phyloP scores from a whole-genome alignment of 2,329 filamentous ascomycete species.

The Colletotrichum karsti region DNA sequence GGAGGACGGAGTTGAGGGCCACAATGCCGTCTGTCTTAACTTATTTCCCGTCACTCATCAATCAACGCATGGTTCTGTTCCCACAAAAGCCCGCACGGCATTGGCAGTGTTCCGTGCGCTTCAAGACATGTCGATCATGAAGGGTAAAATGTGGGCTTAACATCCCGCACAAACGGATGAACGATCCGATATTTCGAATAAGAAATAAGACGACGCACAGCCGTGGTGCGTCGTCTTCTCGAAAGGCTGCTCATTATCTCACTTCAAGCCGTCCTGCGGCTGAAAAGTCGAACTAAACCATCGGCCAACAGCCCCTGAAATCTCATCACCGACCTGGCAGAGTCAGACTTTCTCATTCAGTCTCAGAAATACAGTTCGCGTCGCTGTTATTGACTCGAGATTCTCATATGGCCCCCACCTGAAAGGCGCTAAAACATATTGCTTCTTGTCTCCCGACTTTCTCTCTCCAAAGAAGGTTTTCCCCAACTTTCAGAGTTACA shows the following conservation, averaged over 20 bases:
- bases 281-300: not conserved
- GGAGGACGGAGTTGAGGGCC: not conserved
- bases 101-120: not conserved
- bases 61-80: not conserved
- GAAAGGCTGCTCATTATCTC: not conserved
- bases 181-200: not conserved
- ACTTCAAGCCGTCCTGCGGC: not conserved
- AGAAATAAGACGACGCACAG: not conserved
- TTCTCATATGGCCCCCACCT: not conserved
- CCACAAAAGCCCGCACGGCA: constrained; percentile 1
- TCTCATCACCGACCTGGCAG: not conserved
- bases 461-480: constrained; percentile 3
- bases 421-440: not conserved
- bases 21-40: not conserved
- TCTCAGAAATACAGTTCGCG: constrained; percentile 5
- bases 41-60: not conserved
- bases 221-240: not conserved
- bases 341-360: not conserved
- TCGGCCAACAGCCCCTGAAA: not conserved
- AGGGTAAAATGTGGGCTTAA: not conserved
- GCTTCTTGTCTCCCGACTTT: not conserved
- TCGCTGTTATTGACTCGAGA: not conserved
- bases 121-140: not conserved
- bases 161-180: not conserved
- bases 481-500: not conserved